phyloP scores from a whole-genome alignment of 768 basidiomycete genomes.

The Lenzites betulinus region DNA sequence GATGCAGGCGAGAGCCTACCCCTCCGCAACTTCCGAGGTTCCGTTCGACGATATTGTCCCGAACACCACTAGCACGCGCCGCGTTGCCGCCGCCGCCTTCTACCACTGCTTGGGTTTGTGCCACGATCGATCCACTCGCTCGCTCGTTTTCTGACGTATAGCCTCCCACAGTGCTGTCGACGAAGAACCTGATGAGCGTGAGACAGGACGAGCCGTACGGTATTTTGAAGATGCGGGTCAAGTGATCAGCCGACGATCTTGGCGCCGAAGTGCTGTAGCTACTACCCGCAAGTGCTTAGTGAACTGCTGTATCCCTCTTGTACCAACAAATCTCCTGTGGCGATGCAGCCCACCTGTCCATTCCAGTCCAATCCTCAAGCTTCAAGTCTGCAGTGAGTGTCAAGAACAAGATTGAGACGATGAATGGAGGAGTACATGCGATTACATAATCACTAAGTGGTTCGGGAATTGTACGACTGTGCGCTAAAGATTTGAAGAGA shows the following conservation, averaged over 20 bases:
- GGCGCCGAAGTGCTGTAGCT: too few species aligned
- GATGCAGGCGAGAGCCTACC: conserved; percentile 69
- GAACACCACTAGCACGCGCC: conserved; percentile 62
- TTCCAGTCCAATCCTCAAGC: too few species aligned
- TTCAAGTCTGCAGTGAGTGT: background rate
- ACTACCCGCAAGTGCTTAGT: too few species aligned
- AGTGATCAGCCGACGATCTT: conserved; percentile 17
- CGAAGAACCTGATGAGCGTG: conserved; percentile 68
- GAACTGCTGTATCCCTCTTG: too few species aligned
- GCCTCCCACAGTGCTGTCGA: conserved; percentile 60
- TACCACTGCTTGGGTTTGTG: conserved; percentile 80
- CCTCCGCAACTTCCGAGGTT: conserved; percentile 47
- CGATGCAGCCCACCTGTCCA: too few species aligned
- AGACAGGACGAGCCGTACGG: conserved; percentile 65
- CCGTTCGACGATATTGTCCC: conserved; percentile 71
- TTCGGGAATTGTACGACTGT: background rate
- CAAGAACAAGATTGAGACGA: background rate
- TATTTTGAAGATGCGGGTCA: conserved; percentile 44
- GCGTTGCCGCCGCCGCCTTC: conserved; percentile 80
- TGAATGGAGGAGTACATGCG: background rate
- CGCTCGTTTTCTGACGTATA: background rate
- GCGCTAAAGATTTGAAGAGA: conserved; percentile 7
- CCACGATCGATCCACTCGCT: background rate
- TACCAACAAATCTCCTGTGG: too few species aligned
- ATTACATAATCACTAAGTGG: background rate